phyloP scores from a whole-genome alignment of 768 basidiomycete species.

The Cyclocybe aegerita region DNA sequence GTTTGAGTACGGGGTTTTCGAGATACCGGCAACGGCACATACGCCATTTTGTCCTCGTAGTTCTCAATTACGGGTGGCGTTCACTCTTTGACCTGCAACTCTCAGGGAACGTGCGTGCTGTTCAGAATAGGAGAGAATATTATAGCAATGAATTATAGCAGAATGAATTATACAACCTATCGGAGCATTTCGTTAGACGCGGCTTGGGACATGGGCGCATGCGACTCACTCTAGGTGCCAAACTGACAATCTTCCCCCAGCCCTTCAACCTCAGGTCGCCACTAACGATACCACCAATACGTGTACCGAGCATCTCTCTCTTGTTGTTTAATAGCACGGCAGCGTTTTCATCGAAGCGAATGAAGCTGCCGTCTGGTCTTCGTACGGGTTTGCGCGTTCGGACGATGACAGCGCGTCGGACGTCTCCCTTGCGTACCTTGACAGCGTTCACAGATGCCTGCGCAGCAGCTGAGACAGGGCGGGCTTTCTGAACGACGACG shows the following conservation, averaged over 20 bases:
- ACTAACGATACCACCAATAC: conserved; percentile 92
- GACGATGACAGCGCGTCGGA: conserved; percentile 94
- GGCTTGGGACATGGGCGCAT: neutral
- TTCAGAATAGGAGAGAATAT: neutral
- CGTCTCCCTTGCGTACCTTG: conserved; percentile 92
- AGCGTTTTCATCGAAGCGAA: conserved; percentile 97
- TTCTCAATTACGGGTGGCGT: too few species aligned
- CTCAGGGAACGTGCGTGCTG: neutral
- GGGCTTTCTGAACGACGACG: conserved; percentile 89
- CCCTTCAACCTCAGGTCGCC: conserved; percentile 88
- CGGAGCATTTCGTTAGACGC: neutral
- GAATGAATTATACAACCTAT: conserved; percentile 19
- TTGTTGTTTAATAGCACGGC: conserved; percentile 94
- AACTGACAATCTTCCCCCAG: conserved; percentile 90
- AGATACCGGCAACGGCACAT: too few species aligned
- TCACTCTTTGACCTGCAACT: neutral
- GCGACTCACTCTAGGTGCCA: conserved; percentile 83
- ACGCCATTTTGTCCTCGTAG: too few species aligned
- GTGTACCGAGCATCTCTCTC: conserved; percentile 91
- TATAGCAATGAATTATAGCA: conserved; percentile 7
- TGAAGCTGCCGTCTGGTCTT: conserved; percentile 82
- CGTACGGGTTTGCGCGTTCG: conserved; percentile 85
- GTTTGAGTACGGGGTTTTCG: too few species aligned
- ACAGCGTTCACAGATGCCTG: conserved; percentile 74
- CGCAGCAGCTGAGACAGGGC: conserved; percentile 70